Percentiles rank a stretch among this genome's conserved stretches.
phyloP scores from a whole-genome alignment of 768 basidiomycete genomes.

The Paxillus rubicundulus region DNA sequence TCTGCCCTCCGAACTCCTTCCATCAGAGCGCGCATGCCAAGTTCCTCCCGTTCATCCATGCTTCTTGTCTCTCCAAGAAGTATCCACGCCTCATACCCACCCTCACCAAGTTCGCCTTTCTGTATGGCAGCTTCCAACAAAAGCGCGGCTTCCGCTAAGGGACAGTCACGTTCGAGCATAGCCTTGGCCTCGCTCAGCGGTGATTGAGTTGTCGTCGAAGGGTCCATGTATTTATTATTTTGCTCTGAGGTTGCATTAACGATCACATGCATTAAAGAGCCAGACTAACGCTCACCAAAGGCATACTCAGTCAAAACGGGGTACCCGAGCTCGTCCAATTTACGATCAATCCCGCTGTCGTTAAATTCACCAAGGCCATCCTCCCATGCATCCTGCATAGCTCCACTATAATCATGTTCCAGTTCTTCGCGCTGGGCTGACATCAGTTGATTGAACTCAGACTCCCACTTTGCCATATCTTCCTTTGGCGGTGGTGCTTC shows the following conservation, averaged over 20 bases:
- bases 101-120: conserved; percentile 73
- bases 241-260: conserved; percentile 45
- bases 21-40: conserved; percentile 73
- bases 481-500: conserved; percentile 55
- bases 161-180: conserved; percentile 75
- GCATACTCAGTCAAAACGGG: conserved; percentile 70
- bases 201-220: conserved; percentile 45
- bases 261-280: background rate
- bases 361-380: conserved; percentile 46
- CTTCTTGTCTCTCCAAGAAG: conserved; percentile 85
- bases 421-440: conserved; percentile 60
- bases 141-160: conserved; percentile 82
- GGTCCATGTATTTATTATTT: conserved; percentile 68
- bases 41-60: conserved; percentile 86
- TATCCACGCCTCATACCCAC: conserved; percentile 89
- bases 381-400: conserved; percentile 68
- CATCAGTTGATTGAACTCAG: conserved; percentile 80
- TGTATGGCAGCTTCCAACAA: conserved; percentile 91
- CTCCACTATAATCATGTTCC: conserved; percentile 58
- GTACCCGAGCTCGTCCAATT: conserved; percentile 71
- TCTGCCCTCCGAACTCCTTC: conserved; percentile 72
- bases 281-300: conserved; percentile 58
- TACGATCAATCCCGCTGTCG: conserved; percentile 33
- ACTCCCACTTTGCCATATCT: conserved; percentile 78
- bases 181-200: conserved; percentile 69